Evolutionary conservation across 1,139 yeast species (phyloP).

Genomic region (Geotrichum carabidarum): DNA sequence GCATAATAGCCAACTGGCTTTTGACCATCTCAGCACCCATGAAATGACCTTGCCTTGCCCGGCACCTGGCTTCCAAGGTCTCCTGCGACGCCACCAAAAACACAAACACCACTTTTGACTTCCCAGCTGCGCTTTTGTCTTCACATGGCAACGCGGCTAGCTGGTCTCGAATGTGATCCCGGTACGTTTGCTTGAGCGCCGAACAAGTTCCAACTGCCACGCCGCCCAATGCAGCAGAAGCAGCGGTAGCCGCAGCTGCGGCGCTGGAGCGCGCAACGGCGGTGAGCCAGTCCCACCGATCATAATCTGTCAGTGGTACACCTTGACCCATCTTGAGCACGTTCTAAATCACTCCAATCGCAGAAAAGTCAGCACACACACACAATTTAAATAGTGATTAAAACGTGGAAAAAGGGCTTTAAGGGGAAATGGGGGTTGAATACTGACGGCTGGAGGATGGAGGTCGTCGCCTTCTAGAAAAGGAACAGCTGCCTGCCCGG

Average conservation of each 20-base stretch:
- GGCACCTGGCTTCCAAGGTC: slow-evolving; percentile 56
- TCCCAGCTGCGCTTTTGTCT: slow-evolving; percentile 31
- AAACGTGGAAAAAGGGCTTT: background rate
- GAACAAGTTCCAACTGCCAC: slow-evolving; percentile 70
- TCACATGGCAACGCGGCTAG: slow-evolving; percentile 11
- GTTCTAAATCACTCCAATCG: slow-evolving; percentile 39
- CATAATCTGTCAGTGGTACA: slow-evolving; percentile 77
- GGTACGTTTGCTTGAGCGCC: slow-evolving; percentile 66
- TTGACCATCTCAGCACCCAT: slow-evolving; percentile 83
- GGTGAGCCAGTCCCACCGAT: slow-evolving; percentile 84
- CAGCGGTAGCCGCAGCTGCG: background rate
- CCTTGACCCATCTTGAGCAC: slow-evolving; percentile 78
- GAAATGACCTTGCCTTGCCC: slow-evolving; percentile 62
- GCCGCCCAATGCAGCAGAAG: slow-evolving; percentile 23
- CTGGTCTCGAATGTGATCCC: slow-evolving; percentile 49
- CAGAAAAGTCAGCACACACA: background rate
- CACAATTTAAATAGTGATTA: background rate
- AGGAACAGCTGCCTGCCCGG: slow-evolving; percentile 28
- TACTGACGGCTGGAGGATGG: slow-evolving; percentile 53
- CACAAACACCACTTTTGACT: slow-evolving; percentile 48
- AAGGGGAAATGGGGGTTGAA: background rate
- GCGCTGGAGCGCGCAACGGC: slow-evolving; percentile 40
- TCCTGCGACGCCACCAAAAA: slow-evolving; percentile 63
- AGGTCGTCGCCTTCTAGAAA: slow-evolving; percentile 81
- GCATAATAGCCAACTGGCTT: slow-evolving; percentile 70